Percentiles rank a stretch among this genome's conserved stretches.
Evolutionary conservation across 805 yeast species (phyloP).

Genomic region (Lachancea mirantina): DNA sequence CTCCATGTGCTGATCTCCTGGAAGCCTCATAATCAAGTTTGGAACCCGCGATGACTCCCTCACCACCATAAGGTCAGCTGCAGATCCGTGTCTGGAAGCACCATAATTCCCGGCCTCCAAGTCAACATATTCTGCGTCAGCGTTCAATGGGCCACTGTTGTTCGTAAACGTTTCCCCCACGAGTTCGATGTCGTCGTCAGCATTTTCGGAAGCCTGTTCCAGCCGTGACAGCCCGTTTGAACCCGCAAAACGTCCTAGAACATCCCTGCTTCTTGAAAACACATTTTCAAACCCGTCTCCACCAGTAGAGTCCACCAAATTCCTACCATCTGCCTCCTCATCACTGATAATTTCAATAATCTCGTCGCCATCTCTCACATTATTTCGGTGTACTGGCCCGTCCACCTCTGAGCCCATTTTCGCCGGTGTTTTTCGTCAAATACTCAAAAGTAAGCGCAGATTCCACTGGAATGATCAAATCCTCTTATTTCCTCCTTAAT

Average conservation of each 20-base stretch:
- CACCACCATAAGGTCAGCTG: slow-evolving; percentile 27
- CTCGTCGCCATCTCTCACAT: slow-evolving; percentile 1
- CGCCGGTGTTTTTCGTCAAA: too few relatives aligned
- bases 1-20: slow-evolving; percentile 23
- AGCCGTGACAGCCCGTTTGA: neutral
- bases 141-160: slow-evolving; percentile 15
- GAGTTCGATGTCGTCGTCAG: slow-evolving; percentile 20
- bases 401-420: slow-evolving; percentile 3
- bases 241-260: slow-evolving; percentile 1
- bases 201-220: slow-evolving; percentile 2
- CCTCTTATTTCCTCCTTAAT: too few relatives aligned
- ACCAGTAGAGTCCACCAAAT: slow-evolving; percentile 5
- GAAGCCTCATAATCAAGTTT: slow-evolving; percentile 18
- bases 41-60: slow-evolving; percentile 25
- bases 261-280: neutral
- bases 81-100: slow-evolving; percentile 15
- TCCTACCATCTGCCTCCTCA: slow-evolving; percentile 23
- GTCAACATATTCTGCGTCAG: slow-evolving; percentile 26
- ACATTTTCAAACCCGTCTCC: neutral
- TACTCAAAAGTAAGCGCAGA: too few relatives aligned
- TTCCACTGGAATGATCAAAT: too few relatives aligned
- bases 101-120: slow-evolving; percentile 21
- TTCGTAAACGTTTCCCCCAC: slow-evolving; percentile 13
- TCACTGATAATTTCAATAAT: slow-evolving; percentile 26
- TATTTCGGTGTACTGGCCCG: too few relatives aligned